A percentile compares a stretch with the other conserved stretches of the same genome.
These are phyloP conservation scores for Raphanus raphanistrum DNA, from an alignment of 345 rosid species.

Conservation along the genomic window DNA sequence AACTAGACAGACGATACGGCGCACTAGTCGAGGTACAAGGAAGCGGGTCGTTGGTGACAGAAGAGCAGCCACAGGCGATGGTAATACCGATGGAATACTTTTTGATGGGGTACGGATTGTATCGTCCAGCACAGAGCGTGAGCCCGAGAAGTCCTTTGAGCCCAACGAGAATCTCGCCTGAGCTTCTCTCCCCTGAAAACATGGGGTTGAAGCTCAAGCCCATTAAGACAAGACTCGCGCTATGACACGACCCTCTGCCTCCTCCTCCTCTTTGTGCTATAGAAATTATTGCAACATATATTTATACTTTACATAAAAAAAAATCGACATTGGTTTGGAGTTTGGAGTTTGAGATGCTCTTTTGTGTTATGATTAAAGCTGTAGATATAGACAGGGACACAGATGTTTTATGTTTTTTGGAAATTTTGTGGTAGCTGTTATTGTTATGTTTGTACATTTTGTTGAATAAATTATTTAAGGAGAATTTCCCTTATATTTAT, in stretches of 20 bases:
- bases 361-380: constrained; percentile 23
- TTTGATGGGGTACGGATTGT: constrained; percentile 75
- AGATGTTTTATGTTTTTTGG: constrained; percentile 20
- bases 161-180: constrained; percentile 73
- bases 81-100: constrained; percentile 91
- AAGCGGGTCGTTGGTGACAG: constrained; percentile 93
- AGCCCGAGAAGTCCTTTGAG: constrained; percentile 96
- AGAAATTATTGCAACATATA: neutral
- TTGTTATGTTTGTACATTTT: constrained; percentile 25
- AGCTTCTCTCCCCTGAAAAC: constrained; percentile 96
- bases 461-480: constrained; percentile 23
- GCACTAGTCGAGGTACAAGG: constrained; percentile 98
- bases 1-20: constrained; percentile 70
- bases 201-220: constrained; percentile 98
- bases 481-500: neutral
- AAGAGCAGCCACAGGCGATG: constrained; percentile 99
- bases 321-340: constrained; percentile 24
- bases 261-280: constrained; percentile 3
- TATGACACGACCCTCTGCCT: constrained; percentile 5
- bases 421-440: constrained; percentile 15
- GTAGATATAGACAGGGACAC: constrained; percentile 37
- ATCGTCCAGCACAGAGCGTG: constrained; percentile 65
- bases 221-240: constrained; percentile 66
- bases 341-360: constrained; percentile 19
- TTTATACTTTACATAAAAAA: constrained; percentile 8